These are phyloP conservation scores for Comarum palustre DNA, from an alignment of 306 rosid species.

Conservation along the genomic window DNA sequence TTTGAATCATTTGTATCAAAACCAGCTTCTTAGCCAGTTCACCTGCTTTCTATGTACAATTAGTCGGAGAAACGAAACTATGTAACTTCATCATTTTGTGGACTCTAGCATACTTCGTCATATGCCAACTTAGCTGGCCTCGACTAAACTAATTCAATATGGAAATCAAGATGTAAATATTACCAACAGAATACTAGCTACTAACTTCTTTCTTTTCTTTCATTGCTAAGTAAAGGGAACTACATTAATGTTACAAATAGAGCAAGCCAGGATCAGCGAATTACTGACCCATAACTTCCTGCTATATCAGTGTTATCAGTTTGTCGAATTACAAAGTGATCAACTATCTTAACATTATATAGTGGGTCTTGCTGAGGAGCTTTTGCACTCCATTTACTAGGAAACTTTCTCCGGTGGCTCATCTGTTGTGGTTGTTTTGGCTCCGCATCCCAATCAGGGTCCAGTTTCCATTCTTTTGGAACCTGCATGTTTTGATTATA, in stretches of 20 bases:
- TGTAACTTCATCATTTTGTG: neutral
- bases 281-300: slow-evolving; percentile 34
- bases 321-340: slow-evolving; percentile 61
- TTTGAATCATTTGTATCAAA: neutral
- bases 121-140: neutral
- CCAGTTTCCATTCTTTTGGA: slow-evolving; percentile 60
- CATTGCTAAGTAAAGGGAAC: slow-evolving; percentile 21
- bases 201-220: neutral
- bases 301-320: slow-evolving; percentile 35
- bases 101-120: neutral
- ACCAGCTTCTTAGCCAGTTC: neutral
- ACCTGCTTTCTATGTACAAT: neutral
- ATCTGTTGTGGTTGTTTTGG: slow-evolving; percentile 33
- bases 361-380: slow-evolving; percentile 64
- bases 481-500: slow-evolving; percentile 33
- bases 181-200: neutral
- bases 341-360: slow-evolving; percentile 78
- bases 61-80: neutral
- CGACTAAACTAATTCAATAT: neutral
- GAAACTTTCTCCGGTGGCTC: slow-evolving; percentile 43
- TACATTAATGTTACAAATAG: slow-evolving; percentile 19
- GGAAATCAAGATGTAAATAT: neutral
- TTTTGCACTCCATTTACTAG: slow-evolving; percentile 66
- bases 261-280: slow-evolving; percentile 46
- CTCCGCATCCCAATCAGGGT: slow-evolving; percentile 54